Conservation (phyloP, 2,329 filamentous ascomycete species). For the Lomentospora prolificans region DNA sequence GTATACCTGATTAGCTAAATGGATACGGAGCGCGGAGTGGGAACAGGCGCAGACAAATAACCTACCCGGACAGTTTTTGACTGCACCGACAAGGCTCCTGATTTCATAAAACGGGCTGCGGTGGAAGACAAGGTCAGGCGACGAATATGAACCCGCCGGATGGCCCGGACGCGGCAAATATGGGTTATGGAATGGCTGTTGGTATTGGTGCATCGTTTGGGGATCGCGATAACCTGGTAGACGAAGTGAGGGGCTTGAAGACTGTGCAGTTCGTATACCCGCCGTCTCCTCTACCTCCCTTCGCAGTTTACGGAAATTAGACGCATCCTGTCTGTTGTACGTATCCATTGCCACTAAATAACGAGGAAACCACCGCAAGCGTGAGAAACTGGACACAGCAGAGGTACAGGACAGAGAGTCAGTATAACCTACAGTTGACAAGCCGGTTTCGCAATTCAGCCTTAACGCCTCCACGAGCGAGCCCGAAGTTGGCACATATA, state of each 20-base stretch:
- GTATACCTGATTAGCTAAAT: constrained; percentile 12
- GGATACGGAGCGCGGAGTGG: constrained; percentile 7
- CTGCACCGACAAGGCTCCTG: constrained; percentile 51
- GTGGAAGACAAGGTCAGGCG: constrained; percentile 35
- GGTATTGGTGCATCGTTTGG: background rate
- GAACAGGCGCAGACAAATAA: background rate
- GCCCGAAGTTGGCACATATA: constrained; percentile 64
- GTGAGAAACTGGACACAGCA: constrained; percentile 7
- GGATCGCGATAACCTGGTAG: background rate
- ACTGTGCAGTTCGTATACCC: background rate
- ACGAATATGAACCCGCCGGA: background rate
- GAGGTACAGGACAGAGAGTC: background rate
- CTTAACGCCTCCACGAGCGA: constrained; percentile 78
- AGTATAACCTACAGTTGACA: constrained; percentile 61
- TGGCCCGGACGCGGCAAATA: background rate
- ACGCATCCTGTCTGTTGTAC: background rate
- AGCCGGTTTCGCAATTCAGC: constrained; percentile 70
- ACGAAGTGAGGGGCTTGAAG: background rate
- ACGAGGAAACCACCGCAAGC: no score
- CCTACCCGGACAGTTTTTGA: constrained; percentile 65
- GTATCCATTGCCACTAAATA: background rate
- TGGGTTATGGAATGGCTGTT: background rate
- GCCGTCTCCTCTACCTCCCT: background rate
- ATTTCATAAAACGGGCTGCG: constrained; percentile 79
- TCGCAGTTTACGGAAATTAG: background rate